Conservation (phyloP, 495 filamentous ascomycete genomes). For the Neurospora sp. region DNA sequence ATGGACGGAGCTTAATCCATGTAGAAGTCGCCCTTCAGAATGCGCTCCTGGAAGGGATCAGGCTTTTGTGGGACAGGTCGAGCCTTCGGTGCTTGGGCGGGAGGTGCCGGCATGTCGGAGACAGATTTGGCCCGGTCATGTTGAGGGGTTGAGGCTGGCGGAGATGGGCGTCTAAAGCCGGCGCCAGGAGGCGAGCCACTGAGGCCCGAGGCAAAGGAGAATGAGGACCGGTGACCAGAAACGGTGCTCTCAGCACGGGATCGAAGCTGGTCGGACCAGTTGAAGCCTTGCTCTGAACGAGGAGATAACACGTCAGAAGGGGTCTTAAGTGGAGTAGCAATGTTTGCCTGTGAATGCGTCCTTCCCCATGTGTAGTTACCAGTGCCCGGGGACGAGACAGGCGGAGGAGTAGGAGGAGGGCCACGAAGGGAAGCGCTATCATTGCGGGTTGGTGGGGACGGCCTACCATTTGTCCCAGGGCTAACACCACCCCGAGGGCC, state of each 20-base stretch:
- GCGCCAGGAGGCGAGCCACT: constrained; percentile 23
- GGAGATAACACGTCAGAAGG: constrained; percentile 45
- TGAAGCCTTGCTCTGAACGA: constrained; percentile 76
- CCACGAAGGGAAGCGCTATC: constrained; percentile 13
- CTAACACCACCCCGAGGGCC: constrained; percentile 32
- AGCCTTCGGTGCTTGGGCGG: constrained; percentile 35
- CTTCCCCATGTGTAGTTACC: constrained; percentile 24
- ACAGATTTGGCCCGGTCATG: constrained; percentile 61
- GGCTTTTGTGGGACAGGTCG: constrained; percentile 47
- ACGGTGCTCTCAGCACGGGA: constrained; percentile 77
- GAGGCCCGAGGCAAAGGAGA: constrained; percentile 28
- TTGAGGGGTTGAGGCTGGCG: constrained; percentile 28
- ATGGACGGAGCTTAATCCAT: constrained; percentile 62
- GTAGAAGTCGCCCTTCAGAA: constrained; percentile 93
- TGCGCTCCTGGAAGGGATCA: constrained; percentile 91
- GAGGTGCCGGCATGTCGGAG: constrained; percentile 58
- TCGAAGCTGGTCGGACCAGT: constrained; percentile 91
- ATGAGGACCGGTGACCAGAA: constrained; percentile 36
- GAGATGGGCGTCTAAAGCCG: constrained; percentile 27
- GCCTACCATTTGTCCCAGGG: constrained; percentile 42
- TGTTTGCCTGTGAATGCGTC: constrained; percentile 40
- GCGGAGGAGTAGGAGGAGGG: constrained; percentile 17
- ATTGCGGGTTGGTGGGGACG: constrained; percentile 19
- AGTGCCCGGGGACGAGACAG: constrained; percentile 4
- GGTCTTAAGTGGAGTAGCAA: constrained; percentile 41